Conservation (phyloP, 1,284 basidiomycete genomes). For the Agaricales sp. region DNA sequence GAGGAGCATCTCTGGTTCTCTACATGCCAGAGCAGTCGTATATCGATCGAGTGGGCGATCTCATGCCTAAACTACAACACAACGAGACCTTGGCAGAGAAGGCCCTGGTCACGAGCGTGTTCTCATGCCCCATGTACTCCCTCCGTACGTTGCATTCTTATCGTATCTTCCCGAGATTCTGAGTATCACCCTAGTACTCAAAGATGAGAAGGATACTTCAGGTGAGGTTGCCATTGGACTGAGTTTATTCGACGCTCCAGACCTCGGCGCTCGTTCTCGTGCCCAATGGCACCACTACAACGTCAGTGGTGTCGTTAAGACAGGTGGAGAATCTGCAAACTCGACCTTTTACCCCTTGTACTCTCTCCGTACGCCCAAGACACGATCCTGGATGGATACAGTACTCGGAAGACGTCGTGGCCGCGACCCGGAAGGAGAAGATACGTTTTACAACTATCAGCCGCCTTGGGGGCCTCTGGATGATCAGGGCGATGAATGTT, state of each 20-base stretch:
- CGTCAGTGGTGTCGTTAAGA: not conserved
- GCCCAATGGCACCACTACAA: not conserved
- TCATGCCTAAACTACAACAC: not conserved
- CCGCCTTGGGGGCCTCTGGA: not conserved
- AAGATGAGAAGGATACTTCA: not conserved
- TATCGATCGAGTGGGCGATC: not conserved
- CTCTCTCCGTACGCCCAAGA: not conserved
- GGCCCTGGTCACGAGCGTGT: not conserved
- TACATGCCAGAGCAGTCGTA: not conserved
- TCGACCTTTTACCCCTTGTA: not conserved
- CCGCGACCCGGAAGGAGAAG: not conserved
- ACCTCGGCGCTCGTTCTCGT: not conserved
- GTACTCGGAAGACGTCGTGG: not conserved
- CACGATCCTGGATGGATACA: not conserved
- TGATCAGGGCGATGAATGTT: not conserved
- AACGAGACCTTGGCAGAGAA: not conserved
- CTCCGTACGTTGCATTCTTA: not conserved
- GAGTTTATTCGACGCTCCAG: not conserved
- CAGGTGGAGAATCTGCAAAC: not conserved
- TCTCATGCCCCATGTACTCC: not conserved
- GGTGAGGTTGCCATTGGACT: not conserved
- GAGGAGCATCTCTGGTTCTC: not conserved
- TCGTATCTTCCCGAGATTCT: not conserved
- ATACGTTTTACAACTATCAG: not conserved
- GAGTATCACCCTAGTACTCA: not conserved